Base-by-base conservation (phyloP, 2,329 filamentous ascomycete genomes). In the Fusarium xyrophilum region DNA sequence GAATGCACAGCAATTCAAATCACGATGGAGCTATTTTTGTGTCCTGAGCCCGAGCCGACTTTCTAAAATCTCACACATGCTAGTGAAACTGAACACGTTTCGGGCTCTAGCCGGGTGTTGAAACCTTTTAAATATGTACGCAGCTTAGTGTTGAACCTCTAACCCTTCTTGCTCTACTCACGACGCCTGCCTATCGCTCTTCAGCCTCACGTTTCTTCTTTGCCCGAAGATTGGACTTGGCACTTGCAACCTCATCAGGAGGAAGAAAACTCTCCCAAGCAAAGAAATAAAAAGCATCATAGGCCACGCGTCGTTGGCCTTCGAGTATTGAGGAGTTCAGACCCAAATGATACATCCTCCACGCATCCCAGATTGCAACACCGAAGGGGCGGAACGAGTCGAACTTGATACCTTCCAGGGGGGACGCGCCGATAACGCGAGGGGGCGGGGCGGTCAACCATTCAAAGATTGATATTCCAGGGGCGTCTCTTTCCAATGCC, bases 361-460 rank as follows among this genome's bases (percentile, higher is more conserved):
- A 28, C 33, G 11, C 32, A 48, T 72, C 70, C 68, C 70, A 73
- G 21, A 70, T 52, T 5, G 67, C 62, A 25, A 73, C 47, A 12
- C 68, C 68, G 1, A 70, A 23, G 13, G 5, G 67, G 12, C 68
- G 66, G 51, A 67, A 73, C 4, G 66, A 65, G 40, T 63, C 53
- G 42, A 73, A 69, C 21, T 61, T 58, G 14, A 62, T 40, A 11
- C 67, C 66, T 9, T 56, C 39, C 7, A 69, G 39, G 5, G 67
- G 67, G 1, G 55, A 57, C n/a, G 46, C 27, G n/a, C 36, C 9
- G 10, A 7, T 11, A 33, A 28, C 17, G 32, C 30, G 14, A 14
- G 17, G 7, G 10, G 17, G 43, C 3, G 43, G 27, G 10, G 28
- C 42, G 28, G 7, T 25, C 52, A 58, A 5, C 6, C n/a, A 9